Percentiles rank a stretch among this genome's conserved stretches.
Evolutionary conservation across 225 moss, liverwort and hornwort species (phyloP).

Genomic region (Ulota crispa): DNA sequence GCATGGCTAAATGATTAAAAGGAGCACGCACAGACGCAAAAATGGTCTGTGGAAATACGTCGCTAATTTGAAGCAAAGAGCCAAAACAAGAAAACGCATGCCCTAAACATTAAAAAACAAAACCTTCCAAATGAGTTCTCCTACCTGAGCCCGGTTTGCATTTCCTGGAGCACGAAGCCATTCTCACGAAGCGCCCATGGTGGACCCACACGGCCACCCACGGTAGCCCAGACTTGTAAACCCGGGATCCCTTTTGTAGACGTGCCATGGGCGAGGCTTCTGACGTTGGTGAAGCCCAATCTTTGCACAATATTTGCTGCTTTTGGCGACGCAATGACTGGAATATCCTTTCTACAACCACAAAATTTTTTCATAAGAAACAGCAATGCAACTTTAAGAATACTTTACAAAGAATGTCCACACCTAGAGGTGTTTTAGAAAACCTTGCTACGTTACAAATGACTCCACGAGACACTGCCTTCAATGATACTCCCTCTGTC

Average conservation of each 20-base stretch:
- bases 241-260: slow-evolving; percentile 39
- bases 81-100: too few relatives aligned
- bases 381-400: background rate
- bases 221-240: slow-evolving; percentile 46
- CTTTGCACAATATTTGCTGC: slow-evolving; percentile 36
- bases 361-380: background rate
- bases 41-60: too few relatives aligned
- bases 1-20: too few relatives aligned
- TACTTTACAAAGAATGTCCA: background rate
- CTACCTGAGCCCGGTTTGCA: slow-evolving; percentile 39
- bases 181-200: slow-evolving; percentile 55
- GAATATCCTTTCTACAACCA: slow-evolving; percentile 46
- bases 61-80: too few relatives aligned
- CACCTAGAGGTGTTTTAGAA: background rate
- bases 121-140: background rate
- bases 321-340: slow-evolving; percentile 41
- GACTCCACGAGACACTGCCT: too few relatives aligned
- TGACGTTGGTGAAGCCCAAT: slow-evolving; percentile 39
- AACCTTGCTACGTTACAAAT: background rate
- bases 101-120: too few relatives aligned
- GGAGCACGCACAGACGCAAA: too few relatives aligned
- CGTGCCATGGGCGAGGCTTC: slow-evolving; percentile 39
- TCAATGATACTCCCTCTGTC: too few relatives aligned
- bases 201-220: slow-evolving; percentile 57
- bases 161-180: slow-evolving; percentile 53